Base-by-base conservation (phyloP, 2,329 filamentous ascomycete species). In the Fusarium pininemorale region DNA sequence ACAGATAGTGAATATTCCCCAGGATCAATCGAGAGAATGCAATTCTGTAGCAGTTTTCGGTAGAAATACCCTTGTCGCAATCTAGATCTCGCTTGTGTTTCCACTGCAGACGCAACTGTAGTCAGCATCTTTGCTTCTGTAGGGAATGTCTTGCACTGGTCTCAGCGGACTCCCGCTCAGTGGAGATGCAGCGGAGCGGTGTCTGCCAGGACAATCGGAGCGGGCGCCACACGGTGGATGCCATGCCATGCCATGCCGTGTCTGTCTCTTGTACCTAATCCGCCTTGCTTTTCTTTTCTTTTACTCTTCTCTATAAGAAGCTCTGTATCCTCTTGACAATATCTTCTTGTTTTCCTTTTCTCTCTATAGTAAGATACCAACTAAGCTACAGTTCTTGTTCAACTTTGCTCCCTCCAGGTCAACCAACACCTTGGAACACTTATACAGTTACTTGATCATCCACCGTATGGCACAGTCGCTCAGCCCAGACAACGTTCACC, bases 401-500 rank as follows among this genome's bases (percentile, higher is more conserved):
- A n/a, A 8, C 53, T 15, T 20, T 22, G 18, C 6, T 7, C 22
- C 22, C 20, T 38, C 39, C 20, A 50, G 37, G 42, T 38, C 55
- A 26, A 53, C 37, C 55, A 26, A 53, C 10, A 42, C 35, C 61
- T 59, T 64, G 51, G 48, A 64, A 69, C 56, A 67, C 50, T 47
- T 50, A 45, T n/a, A 64, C 20, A 48, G 41, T n/a, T 28, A 24
- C 39, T 28, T 30, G 15, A 62, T 63, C 66, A 74, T 42, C 70
- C 24, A 55, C 24, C 77, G 77, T 74, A 79, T 79, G 78, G 76
- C 67, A 79, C 68, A 78, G 71, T 79, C 68, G 55, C 73, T 75
- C 51, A 77, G 70, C 47, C 67, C 70, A 59, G 66, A 78, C 60
- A 76, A 69, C 85, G 83, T 75, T 84, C 79, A 83, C 60, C 79